Conservation (phyloP, 2,329 filamentous ascomycete genomes). For the Neopestalotiopsis rosae region DNA sequence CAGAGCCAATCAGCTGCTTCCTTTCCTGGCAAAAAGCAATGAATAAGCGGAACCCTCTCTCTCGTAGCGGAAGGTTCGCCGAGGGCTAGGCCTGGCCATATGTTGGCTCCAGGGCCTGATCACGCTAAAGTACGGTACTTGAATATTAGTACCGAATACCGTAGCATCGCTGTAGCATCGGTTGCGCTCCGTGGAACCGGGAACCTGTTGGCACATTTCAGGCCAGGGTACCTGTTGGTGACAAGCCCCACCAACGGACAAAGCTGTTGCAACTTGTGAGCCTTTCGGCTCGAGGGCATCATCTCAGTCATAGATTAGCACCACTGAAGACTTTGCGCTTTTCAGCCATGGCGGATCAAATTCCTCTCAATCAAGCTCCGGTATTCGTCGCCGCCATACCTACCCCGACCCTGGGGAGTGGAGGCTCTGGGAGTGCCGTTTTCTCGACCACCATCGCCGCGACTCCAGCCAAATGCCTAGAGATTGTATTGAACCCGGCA, state of each 20-base stretch:
- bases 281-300: no score
- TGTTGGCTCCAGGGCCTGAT: no score
- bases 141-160: no score
- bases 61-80: no score
- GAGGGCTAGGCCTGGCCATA: no score
- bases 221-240: no score
- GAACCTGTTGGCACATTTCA: not conserved
- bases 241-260: no score
- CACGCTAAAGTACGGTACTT: no score
- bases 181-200: not conserved
- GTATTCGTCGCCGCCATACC: constrained; percentile 28
- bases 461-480: constrained; percentile 36
- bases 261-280: no score
- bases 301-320: not conserved
- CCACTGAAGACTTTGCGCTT: not conserved
- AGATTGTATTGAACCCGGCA: constrained; percentile 35
- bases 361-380: constrained; percentile 25
- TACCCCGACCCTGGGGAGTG: constrained; percentile 37
- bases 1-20: no score
- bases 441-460: constrained; percentile 41
- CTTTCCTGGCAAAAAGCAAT: no score
- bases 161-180: constrained; percentile 24
- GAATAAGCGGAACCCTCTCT: no score
- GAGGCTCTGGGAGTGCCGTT: constrained; percentile 35
- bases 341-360: constrained; percentile 14